Evolutionary conservation across 2,329 filamentous ascomycete genomes (phyloP), one percentile per base, ranked within the genome.

Genomic region (Monilinia fructicola): DNA sequence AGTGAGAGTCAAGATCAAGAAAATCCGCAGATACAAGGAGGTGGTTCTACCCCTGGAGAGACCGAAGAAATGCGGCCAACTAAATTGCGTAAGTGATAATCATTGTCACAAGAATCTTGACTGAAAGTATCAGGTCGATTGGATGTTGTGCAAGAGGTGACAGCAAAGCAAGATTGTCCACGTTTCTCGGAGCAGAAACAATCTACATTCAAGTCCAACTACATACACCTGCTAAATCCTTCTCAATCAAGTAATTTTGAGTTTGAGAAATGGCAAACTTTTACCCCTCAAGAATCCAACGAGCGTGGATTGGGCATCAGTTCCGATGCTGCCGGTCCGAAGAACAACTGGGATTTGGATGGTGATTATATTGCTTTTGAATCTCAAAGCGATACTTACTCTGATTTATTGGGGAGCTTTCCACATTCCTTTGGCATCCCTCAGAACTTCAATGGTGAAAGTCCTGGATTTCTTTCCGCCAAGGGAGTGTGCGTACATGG

Each of bases 41-140:
- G 21, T 18, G 12, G 6, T 12, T 23, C 16, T 60, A 21, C 16
- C 23, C 4, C 12, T 31, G 56, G 23, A 48, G 42, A 50, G 6
- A 23, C 21, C 21, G 42, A 35, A 48, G 3, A 23, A 23, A 38
- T 35, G 23, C 40, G 55, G 26, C 26, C 40, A 31, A 46, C 9
- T n/a, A 58, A 58, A 58, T 31, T 28, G 10, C 40, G 55, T 58
- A 31, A 58, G 40, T 58, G 10, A 21, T 28, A 21, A 14, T 31
- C 4, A 44, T 31, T 58, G 40, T 58, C 21, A 46, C 11, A 21
- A n/a, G 18, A 31, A n/a, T 16, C n/a, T 44, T 46, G 3, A 23
- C 55, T 44, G 23, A 58, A 42, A 58, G 9, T 21, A 31, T n/a
- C 40, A 58, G 55, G 55, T 58, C 40, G 55, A 44, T n/a, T 58